Evolutionary conservation across 1,284 basidiomycete species (phyloP).

Genomic region (Microbotryomycetes sp.): DNA sequence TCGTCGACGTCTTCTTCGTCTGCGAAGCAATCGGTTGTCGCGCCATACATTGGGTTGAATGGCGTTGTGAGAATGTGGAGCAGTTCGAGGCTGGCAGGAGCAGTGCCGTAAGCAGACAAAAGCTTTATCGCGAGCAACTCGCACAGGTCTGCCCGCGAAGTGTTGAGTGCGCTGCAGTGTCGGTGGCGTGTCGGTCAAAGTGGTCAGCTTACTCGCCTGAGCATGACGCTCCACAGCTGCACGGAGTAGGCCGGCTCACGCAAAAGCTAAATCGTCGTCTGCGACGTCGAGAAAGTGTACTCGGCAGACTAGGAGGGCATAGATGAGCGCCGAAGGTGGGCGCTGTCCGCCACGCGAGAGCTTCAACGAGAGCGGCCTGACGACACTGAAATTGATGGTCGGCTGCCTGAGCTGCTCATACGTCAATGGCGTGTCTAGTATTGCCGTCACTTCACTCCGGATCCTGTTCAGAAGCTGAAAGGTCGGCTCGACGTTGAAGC

Average conservation of each 20-base stretch:
- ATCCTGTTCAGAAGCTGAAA: conserved; percentile 24
- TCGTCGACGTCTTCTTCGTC: conserved; percentile 15
- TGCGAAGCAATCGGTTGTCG: conserved; percentile 40
- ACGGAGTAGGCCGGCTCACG: conserved; percentile 10
- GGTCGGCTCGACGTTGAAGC: conserved; percentile 9
- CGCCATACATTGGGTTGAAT: conserved; percentile 62
- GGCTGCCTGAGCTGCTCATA: conserved; percentile 13
- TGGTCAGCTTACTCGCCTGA: too few relatives aligned
- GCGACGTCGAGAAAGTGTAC: conserved; percentile 26
- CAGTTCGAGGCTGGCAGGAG: conserved; percentile 50
- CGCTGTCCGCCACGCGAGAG: conserved; percentile 7
- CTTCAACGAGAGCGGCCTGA: conserved; percentile 23
- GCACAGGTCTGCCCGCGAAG: conserved; percentile 30
- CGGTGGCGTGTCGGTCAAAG: too few relatives aligned
- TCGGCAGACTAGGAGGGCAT: conserved; percentile 27
- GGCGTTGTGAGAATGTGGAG: conserved; percentile 59
- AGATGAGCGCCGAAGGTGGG: conserved; percentile 29
- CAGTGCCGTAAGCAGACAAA: conserved; percentile 6
- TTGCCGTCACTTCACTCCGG: conserved; percentile 5
- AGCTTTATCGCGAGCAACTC: conserved; percentile 34
- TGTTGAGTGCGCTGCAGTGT: conserved; percentile 23
- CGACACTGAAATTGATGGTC: conserved; percentile 29
- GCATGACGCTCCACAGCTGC: too few relatives aligned
- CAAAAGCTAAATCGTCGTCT: conserved; percentile 28
- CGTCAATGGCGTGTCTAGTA: conserved; percentile 20